Percentiles rank a stretch among this genome's conserved stretches.
phyloP scores from a whole-genome alignment of 306 rosid species.

The barrel medic (Medicago truncatula) region MtrunA17r5.0-ANR NC_053044.1:57954501-57955000 shows the following conservation, averaged over 20 bases:
- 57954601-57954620: conserved; percentile 17
- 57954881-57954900: conserved; percentile 38
- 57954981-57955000: conserved; percentile 13
- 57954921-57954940: conserved; percentile 14
- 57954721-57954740: conserved; percentile 68
- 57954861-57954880: background rate
- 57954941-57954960: conserved; percentile 14
- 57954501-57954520: conserved; percentile 7
- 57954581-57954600: conserved; percentile 17
- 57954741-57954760: conserved; percentile 88
- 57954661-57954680: conserved; percentile 25
- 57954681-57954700: conserved; percentile 15
- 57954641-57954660: conserved; percentile 34
- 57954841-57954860: conserved; percentile 62
- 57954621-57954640: conserved; percentile 28
- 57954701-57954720: conserved; percentile 55
- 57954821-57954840: conserved; percentile 93
- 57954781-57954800: conserved; percentile 92
- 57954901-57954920: background rate
- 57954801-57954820: conserved; percentile 96
- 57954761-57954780: conserved; percentile 77
- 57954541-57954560: conserved; percentile 10
- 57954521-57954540: background rate
- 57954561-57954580: background rate
- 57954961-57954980: background rate